These are phyloP conservation scores for Selaginella tamariscina DNA, from an alignment of 75 land plant genomes.

Conservation along the genomic window DNA sequence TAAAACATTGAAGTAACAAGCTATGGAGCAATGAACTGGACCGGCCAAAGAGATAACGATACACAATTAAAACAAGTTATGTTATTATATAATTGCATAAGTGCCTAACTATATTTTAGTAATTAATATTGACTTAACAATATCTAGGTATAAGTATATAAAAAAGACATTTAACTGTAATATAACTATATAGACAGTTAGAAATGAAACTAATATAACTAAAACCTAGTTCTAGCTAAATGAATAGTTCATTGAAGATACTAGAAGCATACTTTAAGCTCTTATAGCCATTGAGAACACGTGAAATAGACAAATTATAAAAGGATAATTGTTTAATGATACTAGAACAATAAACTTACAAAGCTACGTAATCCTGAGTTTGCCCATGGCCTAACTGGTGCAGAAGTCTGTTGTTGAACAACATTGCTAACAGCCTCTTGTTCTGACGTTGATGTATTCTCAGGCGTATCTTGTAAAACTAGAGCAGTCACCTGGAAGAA, in stretches of 20 bases:
- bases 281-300: too few species aligned
- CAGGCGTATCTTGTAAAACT: not conserved
- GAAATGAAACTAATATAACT: too few species aligned
- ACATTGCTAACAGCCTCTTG: not conserved
- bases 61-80: constrained; percentile 9
- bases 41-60: not conserved
- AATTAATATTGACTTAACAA: too few species aligned
- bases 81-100: not conserved
- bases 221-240: too few species aligned
- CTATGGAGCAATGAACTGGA: constrained; percentile 6
- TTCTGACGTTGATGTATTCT: constrained; percentile 5
- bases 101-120: too few species aligned
- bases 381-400: not conserved
- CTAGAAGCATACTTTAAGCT: too few species aligned
- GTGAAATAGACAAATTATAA: too few species aligned
- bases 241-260: too few species aligned
- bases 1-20: not conserved
- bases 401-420: not conserved
- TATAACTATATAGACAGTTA: too few species aligned
- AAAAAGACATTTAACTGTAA: too few species aligned
- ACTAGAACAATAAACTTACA: constrained; percentile 10
- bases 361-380: constrained; percentile 9
- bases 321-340: too few species aligned
- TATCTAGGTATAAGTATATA: too few species aligned
- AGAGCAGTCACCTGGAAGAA: constrained; percentile 5